A percentile compares a stretch with the other conserved stretches of the same genome.
Conservation (phyloP, 2,329 filamentous ascomycete species). For the Laburnicola sp. region DNA sequence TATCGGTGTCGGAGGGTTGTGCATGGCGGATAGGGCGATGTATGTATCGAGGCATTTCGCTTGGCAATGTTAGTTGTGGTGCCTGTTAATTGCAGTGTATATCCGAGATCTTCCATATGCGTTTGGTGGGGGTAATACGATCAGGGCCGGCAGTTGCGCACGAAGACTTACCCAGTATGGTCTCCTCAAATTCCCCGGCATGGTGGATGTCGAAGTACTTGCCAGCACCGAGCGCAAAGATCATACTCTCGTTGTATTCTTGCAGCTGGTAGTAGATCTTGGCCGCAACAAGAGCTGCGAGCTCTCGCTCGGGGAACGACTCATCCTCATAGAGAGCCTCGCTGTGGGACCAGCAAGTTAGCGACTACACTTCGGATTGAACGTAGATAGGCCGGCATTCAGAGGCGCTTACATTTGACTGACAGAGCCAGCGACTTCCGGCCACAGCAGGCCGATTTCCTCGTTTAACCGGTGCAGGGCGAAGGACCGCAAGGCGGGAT, state of each 20-base stretch:
- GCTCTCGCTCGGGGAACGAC: constrained; percentile 86
- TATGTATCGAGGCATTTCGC: constrained; percentile 97
- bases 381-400: not conserved
- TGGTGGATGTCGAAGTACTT: constrained; percentile 92
- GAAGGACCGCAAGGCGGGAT: constrained; percentile 91
- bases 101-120: no score
- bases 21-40: constrained; percentile 74
- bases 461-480: constrained; percentile 94
- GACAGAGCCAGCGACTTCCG: constrained; percentile 89
- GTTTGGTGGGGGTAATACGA: no score
- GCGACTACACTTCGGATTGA: constrained; percentile 15
- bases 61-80: constrained; percentile 31
- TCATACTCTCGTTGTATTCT: constrained; percentile 99
- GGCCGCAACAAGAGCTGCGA: constrained; percentile 90
- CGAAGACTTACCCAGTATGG: constrained; percentile 73
- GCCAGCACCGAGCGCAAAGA: constrained; percentile 91
- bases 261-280: constrained; percentile 99
- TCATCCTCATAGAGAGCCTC: constrained; percentile 98
- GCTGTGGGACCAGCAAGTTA: constrained; percentile 56
- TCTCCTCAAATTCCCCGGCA: constrained; percentile 95
- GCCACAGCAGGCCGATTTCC: constrained; percentile 96
- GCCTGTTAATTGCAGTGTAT: not conserved
- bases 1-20: constrained; percentile 56
- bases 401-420: constrained; percentile 77
- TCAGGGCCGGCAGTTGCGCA: constrained; percentile 3